These are phyloP conservation scores for Daldinia sp. DNA, from an alignment of 2,329 filamentous ascomycete genomes.

Conservation along the genomic window DNA sequence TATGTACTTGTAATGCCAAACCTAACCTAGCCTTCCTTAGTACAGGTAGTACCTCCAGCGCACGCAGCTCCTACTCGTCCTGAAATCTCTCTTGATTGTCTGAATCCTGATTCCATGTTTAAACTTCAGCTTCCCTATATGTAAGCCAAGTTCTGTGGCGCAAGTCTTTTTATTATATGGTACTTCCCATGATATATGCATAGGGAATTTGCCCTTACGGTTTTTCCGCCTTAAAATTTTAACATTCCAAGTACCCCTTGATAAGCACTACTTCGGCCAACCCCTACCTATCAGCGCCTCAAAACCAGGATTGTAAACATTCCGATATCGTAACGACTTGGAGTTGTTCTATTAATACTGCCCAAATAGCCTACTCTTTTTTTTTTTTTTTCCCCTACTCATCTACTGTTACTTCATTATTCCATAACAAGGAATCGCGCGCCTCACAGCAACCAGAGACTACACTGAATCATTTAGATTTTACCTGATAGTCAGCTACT, in stretches of 20 bases:
- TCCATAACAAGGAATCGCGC: not conserved
- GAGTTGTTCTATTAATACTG: not conserved
- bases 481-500: not conserved
- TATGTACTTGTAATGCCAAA: not conserved
- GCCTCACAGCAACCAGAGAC: not conserved
- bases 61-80: not conserved
- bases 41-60: not conserved
- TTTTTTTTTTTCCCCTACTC: no score
- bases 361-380: conserved; percentile 20
- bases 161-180: not conserved
- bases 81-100: not conserved
- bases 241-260: not conserved
- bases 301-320: conserved; percentile 1
- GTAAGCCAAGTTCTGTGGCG: conserved; percentile 1
- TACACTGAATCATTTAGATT: not conserved
- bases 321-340: not conserved
- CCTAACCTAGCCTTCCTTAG: no score
- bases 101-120: not conserved
- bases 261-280: conserved; percentile 4
- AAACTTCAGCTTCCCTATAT: not conserved
- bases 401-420: not conserved
- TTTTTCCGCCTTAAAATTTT: not conserved
- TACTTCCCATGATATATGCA: no score
- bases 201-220: no score
- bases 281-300: conserved; percentile 12